These are phyloP conservation scores for Coemansia sp. DNA, from an alignment of 192 early-diverging fungal genomes.

Conservation along the genomic window DNA sequence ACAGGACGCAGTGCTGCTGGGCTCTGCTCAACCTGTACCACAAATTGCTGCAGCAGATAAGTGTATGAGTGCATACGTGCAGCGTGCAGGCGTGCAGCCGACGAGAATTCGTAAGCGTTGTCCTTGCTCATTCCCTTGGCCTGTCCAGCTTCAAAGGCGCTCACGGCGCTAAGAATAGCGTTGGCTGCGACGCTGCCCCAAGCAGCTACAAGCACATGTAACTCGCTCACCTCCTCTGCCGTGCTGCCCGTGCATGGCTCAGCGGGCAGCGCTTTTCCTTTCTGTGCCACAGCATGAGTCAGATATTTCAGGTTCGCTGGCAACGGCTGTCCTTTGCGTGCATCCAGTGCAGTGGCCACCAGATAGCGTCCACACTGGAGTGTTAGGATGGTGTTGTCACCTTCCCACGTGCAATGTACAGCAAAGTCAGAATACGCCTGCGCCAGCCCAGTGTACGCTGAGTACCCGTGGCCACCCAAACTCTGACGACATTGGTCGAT, in stretches of 20 bases:
- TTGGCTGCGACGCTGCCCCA: slow-evolving; percentile 81
- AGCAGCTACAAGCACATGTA: slow-evolving; percentile 70
- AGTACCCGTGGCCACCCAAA: slow-evolving; percentile 91
- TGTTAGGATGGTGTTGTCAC: slow-evolving; percentile 90
- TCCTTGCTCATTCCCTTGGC: slow-evolving; percentile 70
- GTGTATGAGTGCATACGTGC: slow-evolving; percentile 85
- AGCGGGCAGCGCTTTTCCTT: slow-evolving; percentile 12
- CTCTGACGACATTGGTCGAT: slow-evolving; percentile 92
- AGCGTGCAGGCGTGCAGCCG: slow-evolving; percentile 78
- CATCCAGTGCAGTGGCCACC: slow-evolving; percentile 67
- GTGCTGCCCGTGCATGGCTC: slow-evolving; percentile 29
- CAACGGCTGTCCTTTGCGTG: slow-evolving; percentile 73
- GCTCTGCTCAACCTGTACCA: slow-evolving; percentile 66
- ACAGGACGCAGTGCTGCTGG: slow-evolving; percentile 61
- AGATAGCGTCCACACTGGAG: slow-evolving; percentile 87
- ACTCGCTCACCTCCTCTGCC: slow-evolving; percentile 36
- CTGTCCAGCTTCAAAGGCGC: slow-evolving; percentile 70
- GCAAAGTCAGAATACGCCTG: slow-evolving; percentile 85
- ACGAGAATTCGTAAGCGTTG: slow-evolving; percentile 83
- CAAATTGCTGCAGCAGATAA: slow-evolving; percentile 84
- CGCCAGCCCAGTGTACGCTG: slow-evolving; percentile 86
- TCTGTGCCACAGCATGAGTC: slow-evolving; percentile 55
- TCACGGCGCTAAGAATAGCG: slow-evolving; percentile 77
- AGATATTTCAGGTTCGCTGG: slow-evolving; percentile 78
- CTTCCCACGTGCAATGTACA: slow-evolving; percentile 87